Percentiles rank a stretch among this genome's conserved stretches.
phyloP scores from a whole-genome alignment of 495 filamentous ascomycete genomes.

The Aspergillus cristatus region DNA sequence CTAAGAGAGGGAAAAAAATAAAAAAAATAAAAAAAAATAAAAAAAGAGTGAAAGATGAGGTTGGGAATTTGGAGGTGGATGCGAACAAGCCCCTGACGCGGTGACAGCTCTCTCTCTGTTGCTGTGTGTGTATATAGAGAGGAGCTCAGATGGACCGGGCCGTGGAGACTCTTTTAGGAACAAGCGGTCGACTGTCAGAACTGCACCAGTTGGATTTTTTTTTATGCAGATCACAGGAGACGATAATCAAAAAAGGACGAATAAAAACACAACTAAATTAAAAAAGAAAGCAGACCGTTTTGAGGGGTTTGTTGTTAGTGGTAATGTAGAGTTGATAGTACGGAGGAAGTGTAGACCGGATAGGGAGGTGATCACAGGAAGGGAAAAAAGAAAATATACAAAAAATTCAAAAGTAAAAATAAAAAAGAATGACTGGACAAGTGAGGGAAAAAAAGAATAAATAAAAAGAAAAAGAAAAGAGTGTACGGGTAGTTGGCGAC shows the following conservation, averaged over 20 bases:
- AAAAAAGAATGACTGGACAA: neutral
- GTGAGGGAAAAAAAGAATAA: slow-evolving; percentile 3
- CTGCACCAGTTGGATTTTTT: neutral
- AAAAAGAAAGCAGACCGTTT: slow-evolving; percentile 8
- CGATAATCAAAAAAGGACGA: slow-evolving; percentile 1
- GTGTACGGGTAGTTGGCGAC: slow-evolving; percentile 4
- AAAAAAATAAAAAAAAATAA: slow-evolving; percentile 16
- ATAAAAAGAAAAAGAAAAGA: slow-evolving; percentile 6
- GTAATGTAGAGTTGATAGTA: too few relatives aligned
- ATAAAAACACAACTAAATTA: slow-evolving; percentile 2
- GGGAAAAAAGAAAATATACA: slow-evolving; percentile 3
- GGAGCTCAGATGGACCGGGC: slow-evolving; percentile 17
- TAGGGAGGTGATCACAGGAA: slow-evolving; percentile 1
- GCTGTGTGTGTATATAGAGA: slow-evolving; percentile 3
- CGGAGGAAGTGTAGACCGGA: too few relatives aligned
- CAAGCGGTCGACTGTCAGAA: slow-evolving; percentile 16
- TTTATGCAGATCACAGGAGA: slow-evolving; percentile 10
- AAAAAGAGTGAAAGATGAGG: slow-evolving; percentile 7
- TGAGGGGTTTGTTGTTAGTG: slow-evolving; percentile 10
- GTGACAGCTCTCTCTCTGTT: slow-evolving; percentile 27
- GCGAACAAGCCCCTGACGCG: slow-evolving; percentile 38
- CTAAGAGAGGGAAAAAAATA: too few relatives aligned
- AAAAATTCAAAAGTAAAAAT: slow-evolving; percentile 1
- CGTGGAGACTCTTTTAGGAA: slow-evolving; percentile 30
- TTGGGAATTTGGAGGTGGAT: too few relatives aligned